Percentiles rank a stretch among this genome's conserved stretches.
Evolutionary conservation across 208 protist species (phyloP).

Genomic region (Leptomonas seymouri): DNA sequence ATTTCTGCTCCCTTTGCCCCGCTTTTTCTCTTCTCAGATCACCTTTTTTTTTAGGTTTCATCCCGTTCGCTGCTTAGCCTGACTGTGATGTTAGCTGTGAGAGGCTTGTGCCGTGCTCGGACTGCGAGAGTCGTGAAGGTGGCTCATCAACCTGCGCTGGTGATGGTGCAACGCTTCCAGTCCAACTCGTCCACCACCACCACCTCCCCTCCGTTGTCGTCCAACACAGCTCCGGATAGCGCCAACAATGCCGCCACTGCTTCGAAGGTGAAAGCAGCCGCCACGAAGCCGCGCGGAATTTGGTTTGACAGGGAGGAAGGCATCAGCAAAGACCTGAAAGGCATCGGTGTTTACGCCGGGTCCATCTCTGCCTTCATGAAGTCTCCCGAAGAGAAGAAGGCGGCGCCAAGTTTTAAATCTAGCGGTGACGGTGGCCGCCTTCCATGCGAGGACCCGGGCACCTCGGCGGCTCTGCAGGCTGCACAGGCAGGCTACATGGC

Average conservation of each 20-base stretch:
- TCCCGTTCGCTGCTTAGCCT: not conserved
- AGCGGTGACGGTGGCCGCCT: constrained; percentile 27
- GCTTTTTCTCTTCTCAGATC: not conserved
- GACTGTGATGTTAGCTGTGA: not conserved
- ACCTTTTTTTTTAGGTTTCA: not conserved
- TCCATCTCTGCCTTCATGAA: constrained; percentile 86
- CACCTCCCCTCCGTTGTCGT: not conserved
- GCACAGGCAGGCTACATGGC: constrained; percentile 66
- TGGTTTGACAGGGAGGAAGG: constrained; percentile 52
- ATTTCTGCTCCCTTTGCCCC: not conserved
- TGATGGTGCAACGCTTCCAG: constrained; percentile 8
- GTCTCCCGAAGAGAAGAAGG: constrained; percentile 42
- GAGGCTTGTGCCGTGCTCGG: constrained; percentile 3
- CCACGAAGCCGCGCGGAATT: constrained; percentile 28
- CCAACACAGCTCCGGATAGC: no score
- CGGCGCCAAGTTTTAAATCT: constrained; percentile 7
- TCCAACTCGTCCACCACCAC: not conserved
- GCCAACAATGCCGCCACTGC: no score
- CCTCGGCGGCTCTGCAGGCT: constrained; percentile 45
- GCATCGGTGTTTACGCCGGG: constrained; percentile 78
- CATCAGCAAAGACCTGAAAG: constrained; percentile 61
- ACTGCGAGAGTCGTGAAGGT: not conserved
- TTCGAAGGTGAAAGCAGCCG: not conserved
- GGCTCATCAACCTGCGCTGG: not conserved
- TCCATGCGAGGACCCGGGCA: constrained; percentile 64